phyloP scores from a whole-genome alignment of 2,329 filamentous ascomycete species.

The Fusarium papillatum region DNA sequence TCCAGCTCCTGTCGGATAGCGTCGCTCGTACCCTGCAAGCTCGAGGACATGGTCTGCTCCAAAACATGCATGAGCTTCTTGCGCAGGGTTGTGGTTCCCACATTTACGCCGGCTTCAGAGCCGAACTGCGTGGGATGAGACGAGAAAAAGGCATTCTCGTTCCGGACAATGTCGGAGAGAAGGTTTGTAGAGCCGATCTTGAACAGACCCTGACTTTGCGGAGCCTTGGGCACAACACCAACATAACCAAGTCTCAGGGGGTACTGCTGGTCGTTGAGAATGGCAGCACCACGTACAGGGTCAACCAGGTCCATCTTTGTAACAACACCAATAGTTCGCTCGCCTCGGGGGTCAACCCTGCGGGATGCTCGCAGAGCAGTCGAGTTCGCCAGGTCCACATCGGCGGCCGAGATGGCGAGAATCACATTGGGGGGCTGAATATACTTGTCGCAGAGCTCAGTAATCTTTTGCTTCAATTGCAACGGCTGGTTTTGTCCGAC shows the following conservation, averaged over 20 bases:
- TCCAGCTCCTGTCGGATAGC: constrained; percentile 96
- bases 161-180: constrained; percentile 84
- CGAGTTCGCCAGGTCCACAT: constrained; percentile 97
- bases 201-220: constrained; percentile 80
- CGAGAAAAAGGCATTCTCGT: constrained; percentile 90
- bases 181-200: constrained; percentile 87
- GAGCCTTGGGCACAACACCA: constrained; percentile 90
- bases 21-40: constrained; percentile 89
- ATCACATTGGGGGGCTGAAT: constrained; percentile 98
- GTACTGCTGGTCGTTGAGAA: constrained; percentile 92
- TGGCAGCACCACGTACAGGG: constrained; percentile 79
- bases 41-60: constrained; percentile 97
- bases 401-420: constrained; percentile 95
- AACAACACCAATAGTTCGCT: constrained; percentile 97
- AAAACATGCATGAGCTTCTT: constrained; percentile 98
- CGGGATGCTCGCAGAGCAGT: constrained; percentile 91
- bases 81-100: constrained; percentile 88
- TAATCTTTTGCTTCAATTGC: constrained; percentile 95
- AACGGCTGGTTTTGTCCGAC: constrained; percentile 90
- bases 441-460: constrained; percentile 97
- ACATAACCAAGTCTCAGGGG: constrained; percentile 96
- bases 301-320: constrained; percentile 99
- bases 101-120: constrained; percentile 76
- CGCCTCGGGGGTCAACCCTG: constrained; percentile 92
- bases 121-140: constrained; percentile 87